Evolutionary conservation across 2,329 filamentous ascomycete genomes (phyloP), one percentile per base, ranked within the genome.

Genomic region (Trichoderma afroharzianum): DNA sequence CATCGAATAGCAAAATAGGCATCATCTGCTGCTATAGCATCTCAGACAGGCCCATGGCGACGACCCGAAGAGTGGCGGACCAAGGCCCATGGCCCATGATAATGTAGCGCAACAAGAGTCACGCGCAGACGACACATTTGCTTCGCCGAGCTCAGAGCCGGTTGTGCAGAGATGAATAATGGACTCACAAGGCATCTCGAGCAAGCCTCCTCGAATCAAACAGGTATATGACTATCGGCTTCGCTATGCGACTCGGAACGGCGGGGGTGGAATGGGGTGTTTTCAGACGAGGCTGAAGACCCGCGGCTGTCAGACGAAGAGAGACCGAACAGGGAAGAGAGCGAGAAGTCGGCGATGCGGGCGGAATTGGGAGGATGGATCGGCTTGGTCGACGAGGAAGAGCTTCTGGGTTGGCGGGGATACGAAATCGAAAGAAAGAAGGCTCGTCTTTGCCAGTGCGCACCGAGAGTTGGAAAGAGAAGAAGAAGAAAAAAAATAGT

Each of bases 171-270:
- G 63, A 55, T 63, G 64, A 58, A 68, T 63, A 68, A 72, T 55
- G 55, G 58, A 81, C 80, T 81, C 77, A 82, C 80, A 81, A 74
- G 80, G 80, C 80, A 81, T 82, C 76, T 80, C 76, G 79, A 76
- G 75, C 74, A 76, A 66, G 72, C 73, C 76, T 73, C 71, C 72
- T 74, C 74, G 74, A 74, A 57, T 28, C n/a, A 43, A 57, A 36
- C 76, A 75, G 15, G 33, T 62, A 26, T 62, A 69, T 59, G 18
- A 24, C 33, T 68, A 26, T 71, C 33, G 39, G 26, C 6, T 63
- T 43, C 24, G 70, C 6, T 68, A 58, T 68, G 63, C 63, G 63
- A 71, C 58, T 71, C 58, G 55, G 58, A 58, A 15, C 58, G 70
- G 63, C 63, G 70, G 43, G 70, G 57, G 21, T 36, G 36, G 32